phyloP scores from a whole-genome alignment of 2,329 filamentous ascomycete genomes.

The Sordariomycetes sp. region DNA sequence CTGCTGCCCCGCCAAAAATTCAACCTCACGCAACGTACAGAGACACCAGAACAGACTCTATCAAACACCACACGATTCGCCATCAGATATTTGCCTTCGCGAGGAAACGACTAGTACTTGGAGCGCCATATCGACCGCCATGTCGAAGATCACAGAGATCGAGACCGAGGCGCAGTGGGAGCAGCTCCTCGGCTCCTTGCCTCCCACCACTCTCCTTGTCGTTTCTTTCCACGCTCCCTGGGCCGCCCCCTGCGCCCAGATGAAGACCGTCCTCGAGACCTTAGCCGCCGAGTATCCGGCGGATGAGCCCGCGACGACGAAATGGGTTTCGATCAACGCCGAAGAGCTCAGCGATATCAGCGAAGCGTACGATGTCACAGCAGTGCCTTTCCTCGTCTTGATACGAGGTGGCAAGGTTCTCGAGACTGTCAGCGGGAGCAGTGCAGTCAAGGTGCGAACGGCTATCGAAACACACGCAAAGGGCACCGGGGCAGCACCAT shows the following conservation, averaged over 20 bases:
- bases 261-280: conserved; percentile 76
- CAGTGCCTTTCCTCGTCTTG: conserved; percentile 86
- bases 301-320: conserved; percentile 55
- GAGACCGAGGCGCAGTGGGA: conserved; percentile 66
- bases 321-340: conserved; percentile 86
- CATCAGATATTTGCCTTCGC: too few species aligned
- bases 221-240: conserved; percentile 95
- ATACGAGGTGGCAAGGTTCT: conserved; percentile 66
- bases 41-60: too few species aligned
- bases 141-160: conserved; percentile 74
- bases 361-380: conserved; percentile 87
- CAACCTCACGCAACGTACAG: too few species aligned
- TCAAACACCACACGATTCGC: too few species aligned
- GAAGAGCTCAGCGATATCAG: conserved; percentile 89
- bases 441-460: conserved; percentile 73
- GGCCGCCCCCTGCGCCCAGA: conserved; percentile 93
- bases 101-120: not conserved
- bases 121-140: conserved; percentile 20
- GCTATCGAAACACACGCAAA: conserved; percentile 78
- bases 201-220: conserved; percentile 64
- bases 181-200: conserved; percentile 54
- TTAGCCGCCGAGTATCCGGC: conserved; percentile 80
- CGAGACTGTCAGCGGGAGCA: conserved; percentile 83
- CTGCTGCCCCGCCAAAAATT: conserved; percentile 6
- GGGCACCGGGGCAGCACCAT: conserved; percentile 22